Conservation (phyloP, 257 asterid species). For the Nicotiana otophora region DNA sequence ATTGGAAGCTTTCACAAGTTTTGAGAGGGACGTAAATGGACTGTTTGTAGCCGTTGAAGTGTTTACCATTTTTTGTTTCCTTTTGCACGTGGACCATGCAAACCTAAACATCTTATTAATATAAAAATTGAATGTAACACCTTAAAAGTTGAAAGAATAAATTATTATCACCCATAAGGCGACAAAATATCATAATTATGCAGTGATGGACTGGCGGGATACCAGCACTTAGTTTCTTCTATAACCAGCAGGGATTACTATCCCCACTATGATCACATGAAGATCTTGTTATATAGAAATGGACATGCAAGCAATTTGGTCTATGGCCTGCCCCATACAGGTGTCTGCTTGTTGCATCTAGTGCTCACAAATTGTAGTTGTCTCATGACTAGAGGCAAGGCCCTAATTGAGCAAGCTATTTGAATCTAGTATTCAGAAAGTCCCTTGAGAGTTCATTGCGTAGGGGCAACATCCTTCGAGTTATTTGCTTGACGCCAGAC, state of each 20-base stretch:
- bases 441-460: neutral
- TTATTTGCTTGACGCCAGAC: neutral
- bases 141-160: neutral
- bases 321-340: neutral
- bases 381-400: neutral
- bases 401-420: neutral
- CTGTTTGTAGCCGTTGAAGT: neutral
- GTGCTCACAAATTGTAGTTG: neutral
- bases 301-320: neutral
- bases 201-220: neutral
- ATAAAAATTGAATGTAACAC: neutral
- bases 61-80: neutral
- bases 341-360: neutral
- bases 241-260: neutral
- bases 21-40: neutral
- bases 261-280: neutral
- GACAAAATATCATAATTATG: neutral
- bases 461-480: neutral
- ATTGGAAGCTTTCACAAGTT: conserved; percentile 7
- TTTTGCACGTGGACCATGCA: neutral
- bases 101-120: neutral
- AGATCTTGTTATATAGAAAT: neutral
- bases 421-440: neutral
- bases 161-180: neutral
- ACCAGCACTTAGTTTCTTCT: neutral